Evolutionary conservation across 345 rosid species (phyloP).

Genomic region (Hirschfeldia incana): DNA sequence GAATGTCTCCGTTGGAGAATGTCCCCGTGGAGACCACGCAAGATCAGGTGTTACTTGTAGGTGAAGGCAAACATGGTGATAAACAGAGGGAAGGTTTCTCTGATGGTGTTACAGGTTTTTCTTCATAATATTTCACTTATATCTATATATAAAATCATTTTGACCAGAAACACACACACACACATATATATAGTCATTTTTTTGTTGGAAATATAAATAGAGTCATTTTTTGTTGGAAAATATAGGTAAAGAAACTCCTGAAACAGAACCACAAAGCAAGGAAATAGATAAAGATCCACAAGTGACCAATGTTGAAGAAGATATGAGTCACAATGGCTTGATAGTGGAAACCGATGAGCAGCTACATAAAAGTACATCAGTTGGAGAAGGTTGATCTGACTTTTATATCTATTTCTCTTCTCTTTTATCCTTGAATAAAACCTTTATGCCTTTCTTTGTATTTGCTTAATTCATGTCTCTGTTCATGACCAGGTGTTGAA

Average conservation of each 20-base stretch:
- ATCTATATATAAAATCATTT: background rate
- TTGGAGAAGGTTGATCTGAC: conserved; percentile 18
- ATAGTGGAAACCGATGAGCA: conserved; percentile 13
- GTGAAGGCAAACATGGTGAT: conserved; percentile 9
- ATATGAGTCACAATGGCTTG: background rate
- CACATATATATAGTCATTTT: background rate
- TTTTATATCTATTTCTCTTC: background rate
- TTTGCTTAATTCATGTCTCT: background rate
- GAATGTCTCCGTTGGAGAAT: background rate
- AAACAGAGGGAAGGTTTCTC: conserved; percentile 1
- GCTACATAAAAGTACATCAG: conserved; percentile 16
- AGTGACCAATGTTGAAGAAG: background rate
- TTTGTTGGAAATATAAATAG: too few relatives aligned
- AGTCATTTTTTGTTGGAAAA: background rate
- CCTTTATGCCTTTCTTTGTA: background rate
- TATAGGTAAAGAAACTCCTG: background rate
- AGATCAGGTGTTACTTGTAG: conserved; percentile 13
- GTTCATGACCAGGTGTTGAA: conserved; percentile 12
- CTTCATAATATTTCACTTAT: background rate
- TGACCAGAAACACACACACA: background rate
- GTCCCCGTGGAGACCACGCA: conserved; percentile 2
- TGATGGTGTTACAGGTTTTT: background rate
- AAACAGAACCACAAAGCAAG: conserved; percentile 7
- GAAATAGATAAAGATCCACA: background rate
- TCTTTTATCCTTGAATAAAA: background rate